phyloP scores from a whole-genome alignment of 208 protist genomes.

The Acanthamoeba rhysodes region DNA sequence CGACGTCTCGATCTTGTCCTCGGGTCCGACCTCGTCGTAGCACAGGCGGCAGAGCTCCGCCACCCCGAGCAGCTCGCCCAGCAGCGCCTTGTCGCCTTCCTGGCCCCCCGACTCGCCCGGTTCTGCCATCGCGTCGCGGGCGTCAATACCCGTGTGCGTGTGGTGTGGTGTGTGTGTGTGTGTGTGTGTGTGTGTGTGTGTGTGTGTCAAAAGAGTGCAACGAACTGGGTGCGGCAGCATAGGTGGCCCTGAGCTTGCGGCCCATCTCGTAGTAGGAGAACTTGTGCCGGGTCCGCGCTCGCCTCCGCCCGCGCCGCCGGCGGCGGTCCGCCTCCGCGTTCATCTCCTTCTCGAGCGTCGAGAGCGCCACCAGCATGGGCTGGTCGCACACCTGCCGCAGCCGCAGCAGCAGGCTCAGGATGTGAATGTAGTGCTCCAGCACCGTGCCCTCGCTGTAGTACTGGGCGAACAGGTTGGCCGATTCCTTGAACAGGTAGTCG shows the following conservation, averaged over 20 bases:
- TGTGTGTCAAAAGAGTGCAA: too few species aligned
- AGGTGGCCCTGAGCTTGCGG: neutral
- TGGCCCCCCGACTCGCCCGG: too few species aligned
- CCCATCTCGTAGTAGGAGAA: constrained; percentile 37
- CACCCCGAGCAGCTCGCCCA: neutral
- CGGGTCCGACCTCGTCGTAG: neutral
- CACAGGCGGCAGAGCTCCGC: neutral
- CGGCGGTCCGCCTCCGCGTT: neutral
- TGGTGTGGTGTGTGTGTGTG: too few species aligned
- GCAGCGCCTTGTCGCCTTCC: neutral
- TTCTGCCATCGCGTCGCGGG: neutral
- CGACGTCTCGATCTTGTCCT: neutral
- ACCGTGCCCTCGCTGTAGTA: constrained; percentile 78
- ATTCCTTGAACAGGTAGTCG: neutral
- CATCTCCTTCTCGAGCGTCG: neutral
- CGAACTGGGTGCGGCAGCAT: neutral
- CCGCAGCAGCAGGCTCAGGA: constrained; percentile 88
- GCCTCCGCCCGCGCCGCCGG: neutral
- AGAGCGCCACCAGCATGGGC: constrained; percentile 78
- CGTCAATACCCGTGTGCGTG: neutral
- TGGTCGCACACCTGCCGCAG: constrained; percentile 90
- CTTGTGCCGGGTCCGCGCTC: neutral
- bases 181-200: too few species aligned
- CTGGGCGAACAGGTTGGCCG: neutral
- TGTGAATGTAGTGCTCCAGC: constrained; percentile 85